A percentile compares a stretch with the other conserved stretches of the same genome.
phyloP scores from a whole-genome alignment of 805 yeast species.

The Zygosaccharomyces pseudorouxii region DNA sequence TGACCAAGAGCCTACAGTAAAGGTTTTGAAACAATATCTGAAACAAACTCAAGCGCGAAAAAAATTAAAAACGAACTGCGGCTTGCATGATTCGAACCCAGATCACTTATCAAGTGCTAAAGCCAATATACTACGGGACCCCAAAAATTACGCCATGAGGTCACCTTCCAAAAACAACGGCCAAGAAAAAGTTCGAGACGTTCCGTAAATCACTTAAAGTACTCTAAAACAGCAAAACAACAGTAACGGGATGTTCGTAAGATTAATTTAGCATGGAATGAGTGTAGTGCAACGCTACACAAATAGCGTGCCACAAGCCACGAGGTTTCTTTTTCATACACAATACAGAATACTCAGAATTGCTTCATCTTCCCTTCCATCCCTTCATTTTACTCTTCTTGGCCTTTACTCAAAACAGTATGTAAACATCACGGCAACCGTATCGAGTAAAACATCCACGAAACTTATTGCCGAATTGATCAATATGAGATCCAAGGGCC shows the following conservation, averaged over 20 bases:
- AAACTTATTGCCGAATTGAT: constrained; percentile 1
- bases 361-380: background rate
- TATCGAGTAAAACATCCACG: constrained; percentile 4
- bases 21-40: background rate
- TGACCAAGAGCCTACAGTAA: no score
- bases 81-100: background rate
- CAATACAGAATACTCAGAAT: background rate
- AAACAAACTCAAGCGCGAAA: background rate
- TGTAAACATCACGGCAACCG: background rate
- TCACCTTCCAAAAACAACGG: no score
- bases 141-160: no score
- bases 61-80: background rate
- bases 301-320: no score
- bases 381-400: background rate
- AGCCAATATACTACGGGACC: no score
- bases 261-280: background rate
- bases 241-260: background rate
- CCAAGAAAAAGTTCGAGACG: background rate
- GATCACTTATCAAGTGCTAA: no score
- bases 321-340: no score
- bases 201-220: background rate
- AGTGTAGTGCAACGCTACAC: background rate
- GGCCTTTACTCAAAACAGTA: background rate
- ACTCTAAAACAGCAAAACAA: background rate
- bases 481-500: background rate